Evolutionary conservation across 805 yeast genomes (phyloP), one percentile per base, ranked within the genome.

Genomic region (Blastobotrys chiropterorum): DNA sequence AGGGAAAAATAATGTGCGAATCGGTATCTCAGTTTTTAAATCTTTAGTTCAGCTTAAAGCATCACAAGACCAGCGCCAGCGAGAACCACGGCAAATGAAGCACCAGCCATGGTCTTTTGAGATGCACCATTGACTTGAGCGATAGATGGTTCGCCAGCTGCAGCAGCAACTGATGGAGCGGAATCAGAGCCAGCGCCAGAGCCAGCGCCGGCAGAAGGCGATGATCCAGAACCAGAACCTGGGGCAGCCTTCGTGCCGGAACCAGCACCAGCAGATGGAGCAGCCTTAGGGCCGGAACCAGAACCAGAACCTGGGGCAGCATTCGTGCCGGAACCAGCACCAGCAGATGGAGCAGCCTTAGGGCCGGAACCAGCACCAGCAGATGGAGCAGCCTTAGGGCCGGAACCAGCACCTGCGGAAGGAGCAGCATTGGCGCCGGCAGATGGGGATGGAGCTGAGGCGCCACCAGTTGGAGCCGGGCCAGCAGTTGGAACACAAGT

Each of bases 391-490:
- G 21, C 26, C 44, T 42, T 42, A 20, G 44, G 4, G 26, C 21
- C 26, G 14, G 22, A 16, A 13, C 44, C 38, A 20, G 26, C 38
- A 30, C 21, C 38, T 3, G 26, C 39, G 16, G 47, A 5, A 26
- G 38, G 21, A 26, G 38, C 47, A 26, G 47, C 34, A 8, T 26
- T 17, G 14, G 43, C 3, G 20, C 17, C 43, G 17, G 26, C 21
- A 42, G 13, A 38, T 6, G 38, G 14, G 39, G 47, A 26, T 13
- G 38, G 8, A 16, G 38, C 47, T 8, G 39, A n/a, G 2, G 19
- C 47, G 13, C 15, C 39, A 7, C 8, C 17, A 14, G n/a, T 16
- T 26, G 47, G 47, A 31, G 43, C 48, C 11, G 49, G 34, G 26
- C 43, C 49, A 20, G 49, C 20, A 38, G 30, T 11, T 4, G 39